These are phyloP conservation scores for Coemansia nantahalensis DNA, from an alignment of 192 early-diverging fungal genomes.

Conservation along the genomic window DNA sequence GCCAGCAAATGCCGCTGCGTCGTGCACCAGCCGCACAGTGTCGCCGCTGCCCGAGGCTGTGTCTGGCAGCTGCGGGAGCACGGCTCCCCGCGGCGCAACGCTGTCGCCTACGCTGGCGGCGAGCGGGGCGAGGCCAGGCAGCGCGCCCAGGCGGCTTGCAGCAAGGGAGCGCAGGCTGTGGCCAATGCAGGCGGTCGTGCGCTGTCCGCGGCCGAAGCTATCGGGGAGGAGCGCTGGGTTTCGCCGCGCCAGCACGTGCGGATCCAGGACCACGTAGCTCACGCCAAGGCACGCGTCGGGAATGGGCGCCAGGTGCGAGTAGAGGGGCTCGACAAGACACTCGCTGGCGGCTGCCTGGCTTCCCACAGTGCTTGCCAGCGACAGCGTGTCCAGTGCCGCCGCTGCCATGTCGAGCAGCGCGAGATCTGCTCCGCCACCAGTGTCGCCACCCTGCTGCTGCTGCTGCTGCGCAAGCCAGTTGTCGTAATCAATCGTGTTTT, in stretches of 20 bases:
- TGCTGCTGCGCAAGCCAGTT: background rate
- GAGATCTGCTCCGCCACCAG: background rate
- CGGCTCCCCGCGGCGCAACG: background rate
- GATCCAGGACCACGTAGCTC: conserved; percentile 31
- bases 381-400: conserved; percentile 24
- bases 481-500: too few relatives aligned
- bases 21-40: background rate
- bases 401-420: conserved; percentile 12
- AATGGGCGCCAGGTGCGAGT: conserved; percentile 22
- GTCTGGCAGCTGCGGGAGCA: conserved; percentile 1
- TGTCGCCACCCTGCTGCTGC: background rate
- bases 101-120: background rate
- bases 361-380: conserved; percentile 10
- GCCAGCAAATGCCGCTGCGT: background rate
- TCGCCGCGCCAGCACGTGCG: conserved; percentile 17
- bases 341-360: conserved; percentile 6
- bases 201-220: conserved; percentile 4
- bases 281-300: conserved; percentile 36
- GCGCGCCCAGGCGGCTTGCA: background rate
- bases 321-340: conserved; percentile 26
- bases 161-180: conserved; percentile 3
- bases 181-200: conserved; percentile 6
- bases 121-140: background rate
- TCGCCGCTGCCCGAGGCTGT: too few relatives aligned
- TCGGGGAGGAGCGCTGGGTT: conserved; percentile 21